Evolutionary conservation across 140 eudicot genomes (phyloP).

Genomic region (Oenanthe javanica): DNA sequence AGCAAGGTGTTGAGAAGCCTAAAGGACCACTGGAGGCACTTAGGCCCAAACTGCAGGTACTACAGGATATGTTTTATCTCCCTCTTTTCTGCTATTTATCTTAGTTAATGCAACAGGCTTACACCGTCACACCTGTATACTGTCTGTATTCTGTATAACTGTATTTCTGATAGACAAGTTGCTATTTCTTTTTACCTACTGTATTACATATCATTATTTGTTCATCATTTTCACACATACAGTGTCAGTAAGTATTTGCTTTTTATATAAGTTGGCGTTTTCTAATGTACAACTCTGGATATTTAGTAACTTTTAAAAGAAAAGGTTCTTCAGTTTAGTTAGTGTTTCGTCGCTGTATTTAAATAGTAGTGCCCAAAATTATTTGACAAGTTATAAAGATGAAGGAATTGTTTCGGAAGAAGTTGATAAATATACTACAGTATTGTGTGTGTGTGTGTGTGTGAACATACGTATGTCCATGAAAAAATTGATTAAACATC

Average conservation of each 20-base stretch:
- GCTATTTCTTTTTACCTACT: not conserved
- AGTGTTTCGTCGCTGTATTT: not conserved
- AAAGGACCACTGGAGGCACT: conserved; percentile 99
- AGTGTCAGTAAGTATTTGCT: not conserved
- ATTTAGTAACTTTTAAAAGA: not conserved
- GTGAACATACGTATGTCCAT: not conserved
- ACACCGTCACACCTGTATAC: not conserved
- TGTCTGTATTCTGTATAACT: not conserved
- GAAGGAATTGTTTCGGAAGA: not conserved
- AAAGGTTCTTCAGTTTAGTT: not conserved
- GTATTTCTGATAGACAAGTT: not conserved
- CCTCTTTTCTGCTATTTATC: conserved; percentile 2
- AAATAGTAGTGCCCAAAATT: too few species aligned
- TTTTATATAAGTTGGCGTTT: not conserved
- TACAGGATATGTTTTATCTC: not conserved
- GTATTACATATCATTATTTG: not conserved
- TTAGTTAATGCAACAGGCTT: not conserved
- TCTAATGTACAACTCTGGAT: not conserved
- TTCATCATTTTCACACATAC: not conserved
- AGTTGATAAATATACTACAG: not conserved
- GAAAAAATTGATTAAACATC: not conserved
- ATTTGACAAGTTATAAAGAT: not conserved
- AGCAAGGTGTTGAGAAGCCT: conserved; percentile 98
- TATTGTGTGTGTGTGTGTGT: not conserved
- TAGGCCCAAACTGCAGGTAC: conserved; percentile 93